Evolutionary conservation across 2,329 filamentous ascomycete genomes (phyloP), one percentile per base, ranked within the genome.

Genomic region (Fusarium sp.): DNA sequence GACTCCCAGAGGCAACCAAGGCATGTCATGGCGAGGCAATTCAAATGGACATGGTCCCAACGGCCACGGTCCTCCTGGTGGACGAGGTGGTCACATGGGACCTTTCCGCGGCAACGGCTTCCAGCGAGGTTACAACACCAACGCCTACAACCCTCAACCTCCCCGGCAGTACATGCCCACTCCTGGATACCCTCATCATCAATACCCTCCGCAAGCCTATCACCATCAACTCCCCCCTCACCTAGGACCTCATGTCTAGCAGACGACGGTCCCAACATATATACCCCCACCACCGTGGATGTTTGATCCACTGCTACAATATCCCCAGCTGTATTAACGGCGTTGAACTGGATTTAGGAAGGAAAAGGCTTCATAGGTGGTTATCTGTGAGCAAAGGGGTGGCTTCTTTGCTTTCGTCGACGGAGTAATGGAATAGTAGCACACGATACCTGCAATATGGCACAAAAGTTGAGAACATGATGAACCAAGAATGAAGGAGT

Each of bases 161-260:
- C 57, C 49, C n/a, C 48, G 53, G 6, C 66, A 60, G 31, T 71
- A 58, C 39, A 63, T 69, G 44, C 44, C 38, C 11, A 28, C 31
- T n/a, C 50, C 54, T 10, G 20, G 51, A 2, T 58, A 56, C 28
- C 38, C 36, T 10, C 56, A 31, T 38, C 63, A 55, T 1, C 66
- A 70, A 20, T 66, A 45, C 20, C 28, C 68, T 20, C 38, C 42
- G 33, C 61, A 66, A 13, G 56, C 52, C 18, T 69, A 66, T 9
- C 52, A 67, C 7, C 66, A 67, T 22, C 59, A 66, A 15, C 15
- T 66, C 11, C 51, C 63, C 40, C 51, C 66, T 9, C 71, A 73
- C 24, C 57, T 68, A 6, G 62, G 64, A 26, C 64, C 43, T 45
- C 39, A 57, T 33, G 52, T 60, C 44, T 71, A 71, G 49, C 20